Evolutionary conservation across 83 land plant genomes (phyloP), one percentile per base, ranked within the genome.

Genomic region (Isoetes engelmannii): DNA sequence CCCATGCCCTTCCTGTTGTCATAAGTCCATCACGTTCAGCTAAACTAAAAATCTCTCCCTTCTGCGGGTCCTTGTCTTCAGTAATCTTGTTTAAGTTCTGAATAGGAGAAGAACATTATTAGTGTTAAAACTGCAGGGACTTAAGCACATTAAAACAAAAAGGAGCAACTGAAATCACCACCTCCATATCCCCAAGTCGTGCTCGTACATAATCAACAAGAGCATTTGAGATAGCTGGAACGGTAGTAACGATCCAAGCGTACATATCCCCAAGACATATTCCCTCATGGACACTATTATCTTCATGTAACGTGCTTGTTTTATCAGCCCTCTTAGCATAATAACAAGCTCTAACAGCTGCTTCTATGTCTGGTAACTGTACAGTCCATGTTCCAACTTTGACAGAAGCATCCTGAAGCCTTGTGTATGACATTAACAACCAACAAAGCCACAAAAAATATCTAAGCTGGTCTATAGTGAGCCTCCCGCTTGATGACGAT

Each of bases 1-100:
- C 43, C 79, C 79, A 76, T 2, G 74, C 79, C 5, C 67, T 55
- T 50, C 74, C 74, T 42, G 56, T 55, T 19, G 63, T 70, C 42
- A 70, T 57, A 17, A 76, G 49, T 44, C 28, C 15, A 21, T 21
- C 37, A 2, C 1, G 37, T 28, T 28, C 1, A 28, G 37, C 37
- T 28, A 28, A 28, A 28, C 37, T 28, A 28, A 28, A 28, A 28
- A 28, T 28, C 37, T 28, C 37, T 28, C 37, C 37, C 37, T 28
- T 28, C 0, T 28, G 37, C 37, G 37, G 37, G 37, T 28, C 37
- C 37, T 28, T 28, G 37, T 28, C 37, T 28, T 28, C 37, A 28
- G 37, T 28, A 28, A 28, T 28, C 37, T 28, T 28, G 37, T 28
- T 28, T 28, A 0, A 0, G 2, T 28, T 28, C 37, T 28, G 37